phyloP scores from a whole-genome alignment of 495 filamentous ascomycete genomes.

The Hypoxylon lenormandii region DNA sequence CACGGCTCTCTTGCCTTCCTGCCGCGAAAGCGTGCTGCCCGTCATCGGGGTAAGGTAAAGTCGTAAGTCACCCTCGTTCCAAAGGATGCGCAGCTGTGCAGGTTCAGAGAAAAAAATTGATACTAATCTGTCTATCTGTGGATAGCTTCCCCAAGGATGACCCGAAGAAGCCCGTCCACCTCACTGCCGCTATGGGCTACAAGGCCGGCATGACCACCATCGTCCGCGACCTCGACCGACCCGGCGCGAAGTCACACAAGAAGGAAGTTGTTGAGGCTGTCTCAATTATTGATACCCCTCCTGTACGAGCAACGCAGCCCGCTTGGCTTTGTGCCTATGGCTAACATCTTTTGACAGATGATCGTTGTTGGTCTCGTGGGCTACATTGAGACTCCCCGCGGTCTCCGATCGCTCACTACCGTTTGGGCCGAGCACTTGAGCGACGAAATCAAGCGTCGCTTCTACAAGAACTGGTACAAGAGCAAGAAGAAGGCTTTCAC shows the following conservation, averaged over 20 bases:
- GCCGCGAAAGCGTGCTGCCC: conserved; percentile 94
- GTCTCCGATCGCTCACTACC: conserved; percentile 98
- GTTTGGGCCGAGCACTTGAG: conserved; percentile 99
- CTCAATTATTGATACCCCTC: conserved; percentile 99
- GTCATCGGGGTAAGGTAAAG: conserved; percentile 99
- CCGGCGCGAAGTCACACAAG: conserved; percentile 99
- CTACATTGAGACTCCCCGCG: conserved; percentile 99
- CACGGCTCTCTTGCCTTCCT: conserved; percentile 98
- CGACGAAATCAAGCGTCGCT: conserved; percentile 98
- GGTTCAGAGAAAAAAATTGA: conserved; percentile 13
- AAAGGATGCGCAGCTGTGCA: background rate
- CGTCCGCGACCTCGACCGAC: conserved; percentile 99
- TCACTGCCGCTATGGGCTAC: conserved; percentile 98
- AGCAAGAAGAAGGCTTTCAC: conserved; percentile 99
- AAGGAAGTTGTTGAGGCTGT: conserved; percentile 99
- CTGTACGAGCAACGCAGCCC: conserved; percentile 84
- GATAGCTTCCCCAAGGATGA: conserved; percentile 98
- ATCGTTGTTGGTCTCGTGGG: conserved; percentile 99
- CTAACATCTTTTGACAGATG: conserved; percentile 81
- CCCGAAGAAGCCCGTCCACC: conserved; percentile 98
- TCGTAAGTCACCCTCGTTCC: conserved; percentile 68
- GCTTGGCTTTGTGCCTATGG: conserved; percentile 70
- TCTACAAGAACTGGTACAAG: conserved; percentile 99
- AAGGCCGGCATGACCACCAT: conserved; percentile 99
- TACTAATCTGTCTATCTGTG: conserved; percentile 23